These are phyloP conservation scores for Ceratobasidium sp. DNA, from an alignment of 1,284 basidiomycete species.

Conservation along the genomic window DNA sequence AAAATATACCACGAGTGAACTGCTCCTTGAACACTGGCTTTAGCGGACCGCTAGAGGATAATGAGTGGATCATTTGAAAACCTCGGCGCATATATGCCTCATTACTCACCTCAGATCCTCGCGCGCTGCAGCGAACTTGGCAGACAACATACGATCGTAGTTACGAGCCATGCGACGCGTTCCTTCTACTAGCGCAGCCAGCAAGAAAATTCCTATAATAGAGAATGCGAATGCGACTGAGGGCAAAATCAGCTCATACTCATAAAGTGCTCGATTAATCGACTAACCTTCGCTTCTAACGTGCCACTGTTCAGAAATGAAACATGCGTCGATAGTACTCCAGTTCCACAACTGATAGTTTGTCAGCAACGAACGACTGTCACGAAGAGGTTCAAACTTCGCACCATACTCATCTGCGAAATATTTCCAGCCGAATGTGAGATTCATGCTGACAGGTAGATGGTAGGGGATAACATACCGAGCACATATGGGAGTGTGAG, in stretches of 20 bases:
- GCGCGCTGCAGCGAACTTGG: background rate
- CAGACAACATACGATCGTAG: constrained; percentile 29
- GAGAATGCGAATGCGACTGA: constrained; percentile 40
- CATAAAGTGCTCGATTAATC: background rate
- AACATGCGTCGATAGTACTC: constrained; percentile 34
- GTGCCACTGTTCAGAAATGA: constrained; percentile 38
- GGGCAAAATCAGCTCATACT: constrained; percentile 28
- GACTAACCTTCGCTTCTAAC: constrained; percentile 23
- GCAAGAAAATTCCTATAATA: constrained; percentile 34
- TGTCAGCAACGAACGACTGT: background rate
- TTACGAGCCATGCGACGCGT: constrained; percentile 24
- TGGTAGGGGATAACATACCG: constrained; percentile 5
- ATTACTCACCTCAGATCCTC: background rate
- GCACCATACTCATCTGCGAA: constrained; percentile 41
- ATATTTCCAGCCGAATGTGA: background rate
- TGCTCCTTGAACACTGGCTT: constrained; percentile 20
- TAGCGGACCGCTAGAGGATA: background rate
- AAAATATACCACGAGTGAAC: constrained; percentile 27
- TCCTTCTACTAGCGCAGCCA: constrained; percentile 19
- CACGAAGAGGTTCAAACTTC: background rate
- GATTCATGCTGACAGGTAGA: background rate
- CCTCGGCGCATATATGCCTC: background rate
- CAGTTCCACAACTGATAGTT: constrained; percentile 37
- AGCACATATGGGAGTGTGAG: constrained; percentile 6
- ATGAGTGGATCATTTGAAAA: background rate